phyloP scores from a whole-genome alignment of 768 basidiomycete species.

The Naganishia antarctica region DNA sequence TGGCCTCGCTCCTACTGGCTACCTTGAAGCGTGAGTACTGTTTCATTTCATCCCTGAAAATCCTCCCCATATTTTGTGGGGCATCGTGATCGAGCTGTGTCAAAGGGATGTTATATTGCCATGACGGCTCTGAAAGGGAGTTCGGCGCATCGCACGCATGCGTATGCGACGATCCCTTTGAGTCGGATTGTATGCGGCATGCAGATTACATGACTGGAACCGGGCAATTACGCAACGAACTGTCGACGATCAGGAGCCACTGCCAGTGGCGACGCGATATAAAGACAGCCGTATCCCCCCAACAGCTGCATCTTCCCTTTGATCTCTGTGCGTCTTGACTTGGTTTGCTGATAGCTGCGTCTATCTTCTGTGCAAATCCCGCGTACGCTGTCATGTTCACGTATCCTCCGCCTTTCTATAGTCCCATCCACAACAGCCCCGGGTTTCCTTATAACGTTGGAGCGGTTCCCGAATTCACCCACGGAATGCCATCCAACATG shows the following conservation, averaged over 20 bases:
- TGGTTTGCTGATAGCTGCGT: background rate
- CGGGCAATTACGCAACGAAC: too few relatives aligned
- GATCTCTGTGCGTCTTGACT: background rate
- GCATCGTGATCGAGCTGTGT: background rate
- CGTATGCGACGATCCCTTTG: background rate
- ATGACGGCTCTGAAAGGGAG: background rate
- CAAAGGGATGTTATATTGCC: background rate
- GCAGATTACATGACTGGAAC: too few relatives aligned
- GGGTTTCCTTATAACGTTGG: slow-evolving; percentile 24
- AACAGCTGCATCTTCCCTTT: background rate
- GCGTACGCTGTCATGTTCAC: background rate
- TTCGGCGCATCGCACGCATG: background rate
- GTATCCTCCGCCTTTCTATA: slow-evolving; percentile 16
- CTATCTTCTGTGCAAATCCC: background rate
- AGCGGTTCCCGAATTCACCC: slow-evolving; percentile 11
- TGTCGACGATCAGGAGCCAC: too few relatives aligned
- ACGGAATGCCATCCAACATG: slow-evolving; percentile 1
- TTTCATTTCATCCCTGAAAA: background rate
- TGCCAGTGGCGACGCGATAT: too few relatives aligned
- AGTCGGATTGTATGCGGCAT: background rate
- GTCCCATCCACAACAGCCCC: slow-evolving; percentile 17
- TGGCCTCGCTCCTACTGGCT: background rate
- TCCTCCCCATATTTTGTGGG: too few relatives aligned
- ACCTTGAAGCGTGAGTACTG: background rate
- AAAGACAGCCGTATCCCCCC: too few relatives aligned